Evolutionary conservation across 352 stramenopile genomes (phyloP), one percentile per base, ranked within the genome.

Genomic region (Aphanomyces euteiches): DNA sequence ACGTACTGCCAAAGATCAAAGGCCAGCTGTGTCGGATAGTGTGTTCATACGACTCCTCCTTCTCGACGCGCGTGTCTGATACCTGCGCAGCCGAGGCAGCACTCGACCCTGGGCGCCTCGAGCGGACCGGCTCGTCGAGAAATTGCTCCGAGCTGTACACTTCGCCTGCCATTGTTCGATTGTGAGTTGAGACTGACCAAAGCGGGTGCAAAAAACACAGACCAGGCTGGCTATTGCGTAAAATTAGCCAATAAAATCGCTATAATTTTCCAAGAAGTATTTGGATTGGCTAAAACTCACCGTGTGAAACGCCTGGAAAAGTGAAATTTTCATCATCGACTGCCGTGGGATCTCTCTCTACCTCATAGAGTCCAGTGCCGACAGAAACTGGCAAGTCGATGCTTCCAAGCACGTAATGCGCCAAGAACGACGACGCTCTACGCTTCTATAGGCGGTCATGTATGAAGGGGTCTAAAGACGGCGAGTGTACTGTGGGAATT

Each of bases 11-110:
- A 17, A 61, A 39, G 54, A 61, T 7, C 5, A 61, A 17, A 12
- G 54, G 54, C 54, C 54, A 61, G 15, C 7, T 41, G 54, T 61
- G 54, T 17, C 54, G 54, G 28, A 40, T 4, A 10, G 54, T 40
- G 7, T 39, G 54, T 10, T 45, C 54, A 39, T 45, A 61, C 19
- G 54, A 6, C 15, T 37, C 54, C 6, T 39, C 19, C 6, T 61
- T 39, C 15, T 61, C 54, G 6, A 21, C 19, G 28, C 15, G 7
- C 19, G 13, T 17, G 21, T 12, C 5, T 12, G 13, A 40, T 5
- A 40, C n/a, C 6, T 37, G 5, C 6, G 54, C 5, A 3, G 39
- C 6, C 6, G 54, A 40, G 54, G 39, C 54, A 7, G 15, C 7
- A 45, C 3, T 8, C 50, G 6, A 61, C 1, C n/a, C 54, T 1